A percentile compares a stretch with the other conserved stretches of the same genome.
These are phyloP conservation scores for Macrophomina phaseolina DNA, from an alignment of 2,329 filamentous ascomycete genomes.

Conservation along the genomic window DNA sequence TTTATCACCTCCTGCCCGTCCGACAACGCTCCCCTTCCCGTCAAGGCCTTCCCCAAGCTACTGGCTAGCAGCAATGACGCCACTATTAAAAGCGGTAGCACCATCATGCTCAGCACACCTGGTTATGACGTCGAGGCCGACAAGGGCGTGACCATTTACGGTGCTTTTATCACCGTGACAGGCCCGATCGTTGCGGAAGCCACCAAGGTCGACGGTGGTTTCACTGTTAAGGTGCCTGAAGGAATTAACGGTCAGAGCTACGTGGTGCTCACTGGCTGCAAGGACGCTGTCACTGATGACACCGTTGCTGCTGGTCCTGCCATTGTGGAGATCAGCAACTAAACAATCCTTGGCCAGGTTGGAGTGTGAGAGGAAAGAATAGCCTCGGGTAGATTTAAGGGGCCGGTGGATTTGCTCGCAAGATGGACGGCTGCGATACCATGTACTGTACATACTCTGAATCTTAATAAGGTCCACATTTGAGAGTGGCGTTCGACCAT, in stretches of 20 bases:
- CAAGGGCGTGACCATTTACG: conserved; percentile 36
- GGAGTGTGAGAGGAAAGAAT: too few species aligned
- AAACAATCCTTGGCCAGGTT: not conserved
- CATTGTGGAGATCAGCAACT: conserved; percentile 33
- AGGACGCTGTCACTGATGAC: conserved; percentile 45
- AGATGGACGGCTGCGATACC: too few species aligned
- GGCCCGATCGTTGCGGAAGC: conserved; percentile 42
- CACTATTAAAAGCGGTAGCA: conserved; percentile 29
- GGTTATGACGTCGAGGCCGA: conserved; percentile 31
- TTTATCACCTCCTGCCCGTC: conserved; percentile 66
- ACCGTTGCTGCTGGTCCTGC: conserved; percentile 47
- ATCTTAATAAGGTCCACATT: too few species aligned
- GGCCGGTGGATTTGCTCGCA: too few species aligned
- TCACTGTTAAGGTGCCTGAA: conserved; percentile 37
- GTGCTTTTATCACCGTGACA: conserved; percentile 47
- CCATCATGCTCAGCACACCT: conserved; percentile 35
- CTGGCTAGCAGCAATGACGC: conserved; percentile 24
- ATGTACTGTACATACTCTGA: too few species aligned
- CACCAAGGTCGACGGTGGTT: conserved; percentile 34
- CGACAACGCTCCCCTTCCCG: conserved; percentile 61
- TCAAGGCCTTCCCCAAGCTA: conserved; percentile 65
- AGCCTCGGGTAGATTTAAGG: too few species aligned
- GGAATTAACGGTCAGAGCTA: conserved; percentile 48
- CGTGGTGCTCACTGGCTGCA: conserved; percentile 48
- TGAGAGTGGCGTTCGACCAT: too few species aligned